Base-by-base conservation (phyloP, 2,329 filamentous ascomycete genomes). In the Penicillium sumatraense region DNA sequence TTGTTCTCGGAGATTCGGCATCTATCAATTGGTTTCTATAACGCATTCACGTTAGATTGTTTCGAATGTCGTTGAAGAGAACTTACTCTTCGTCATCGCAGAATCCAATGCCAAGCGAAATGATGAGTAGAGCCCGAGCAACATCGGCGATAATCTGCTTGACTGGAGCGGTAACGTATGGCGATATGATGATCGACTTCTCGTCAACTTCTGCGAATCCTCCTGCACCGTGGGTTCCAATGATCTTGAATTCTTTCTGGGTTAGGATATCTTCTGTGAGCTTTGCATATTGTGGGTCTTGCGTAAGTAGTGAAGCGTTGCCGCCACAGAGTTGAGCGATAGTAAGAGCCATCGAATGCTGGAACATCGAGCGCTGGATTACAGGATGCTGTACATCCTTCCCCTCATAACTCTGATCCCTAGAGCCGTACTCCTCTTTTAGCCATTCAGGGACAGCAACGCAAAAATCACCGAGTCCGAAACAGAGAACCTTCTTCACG, bases 111-210 rank as follows among this genome's bases (percentile, higher is more conserved):
- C 59, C 50, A 21, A 57, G 58, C 31, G 59, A 61, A 56, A 63
- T 61, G 42, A 63, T 63, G 4, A 63, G 56, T n/a, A 50, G 8
- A 52, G 59, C 59, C 36, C 61, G 59, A 56, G 52, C 54, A 48
- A 63, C 44, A 57, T 63, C 61, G 35, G 61, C 61, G 52, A 63
- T 59, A 24, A 63, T 63, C 56, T 63, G 58, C 58, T 61, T 63
- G 21, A 63, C 54, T 53, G 52, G 61, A 13, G 57, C 59, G 51
- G 59, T 53, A 58, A 54, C 24, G 60, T 56, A 58, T 14, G 57
- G 18, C 38, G 61, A 60, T 60, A 63, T 63, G 14, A 61, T 23
- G 36, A 63, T 63, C 21, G 59, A 61, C 40, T 59, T 48, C 2
- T 63, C 55, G 52, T 63, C 59, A 18, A 62, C 60, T 59, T 63